Evolutionary conservation across 371 early-diverging fungal genomes (phyloP).

Genomic region (Dichotomocladium elegans): DNA sequence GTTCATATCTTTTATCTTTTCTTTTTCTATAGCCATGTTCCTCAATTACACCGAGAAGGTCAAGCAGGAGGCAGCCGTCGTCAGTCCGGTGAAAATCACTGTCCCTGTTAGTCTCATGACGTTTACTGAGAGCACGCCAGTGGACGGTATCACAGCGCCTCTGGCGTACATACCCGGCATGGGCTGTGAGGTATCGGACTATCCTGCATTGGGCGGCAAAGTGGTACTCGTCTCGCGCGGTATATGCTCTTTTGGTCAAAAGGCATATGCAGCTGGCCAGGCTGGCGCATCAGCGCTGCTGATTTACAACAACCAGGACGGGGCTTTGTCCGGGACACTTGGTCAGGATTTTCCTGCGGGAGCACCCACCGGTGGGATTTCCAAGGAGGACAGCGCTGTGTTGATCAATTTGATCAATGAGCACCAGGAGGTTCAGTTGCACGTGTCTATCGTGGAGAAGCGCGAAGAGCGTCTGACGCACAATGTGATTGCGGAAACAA

Average conservation of each 20-base stretch:
- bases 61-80: conserved; percentile 4
- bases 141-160: conserved; percentile 5
- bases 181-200: conserved; percentile 12
- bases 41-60: conserved; percentile 11
- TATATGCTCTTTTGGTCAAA: conserved; percentile 48
- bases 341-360: conserved; percentile 8
- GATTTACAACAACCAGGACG: conserved; percentile 31
- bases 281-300: conserved; percentile 49
- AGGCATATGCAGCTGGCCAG: conserved; percentile 34
- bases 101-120: conserved; percentile 9
- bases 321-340: conserved; percentile 11
- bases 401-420: background rate
- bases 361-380: conserved; percentile 16
- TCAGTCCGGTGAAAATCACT: background rate
- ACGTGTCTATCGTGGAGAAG: conserved; percentile 10
- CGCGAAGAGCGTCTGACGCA: conserved; percentile 13
- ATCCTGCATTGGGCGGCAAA: conserved; percentile 24
- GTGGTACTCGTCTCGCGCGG: conserved; percentile 52
- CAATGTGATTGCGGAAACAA: conserved; percentile 17
- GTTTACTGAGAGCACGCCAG: conserved; percentile 9
- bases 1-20: background rate
- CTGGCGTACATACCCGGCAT: conserved; percentile 1
- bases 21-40: conserved; percentile 6
- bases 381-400: conserved; percentile 8
- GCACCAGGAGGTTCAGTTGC: background rate